Percentiles rank a stretch among this genome's conserved stretches.
phyloP scores from a whole-genome alignment of 495 filamentous ascomycete species.

The Penicillium ochrochloron region DNA sequence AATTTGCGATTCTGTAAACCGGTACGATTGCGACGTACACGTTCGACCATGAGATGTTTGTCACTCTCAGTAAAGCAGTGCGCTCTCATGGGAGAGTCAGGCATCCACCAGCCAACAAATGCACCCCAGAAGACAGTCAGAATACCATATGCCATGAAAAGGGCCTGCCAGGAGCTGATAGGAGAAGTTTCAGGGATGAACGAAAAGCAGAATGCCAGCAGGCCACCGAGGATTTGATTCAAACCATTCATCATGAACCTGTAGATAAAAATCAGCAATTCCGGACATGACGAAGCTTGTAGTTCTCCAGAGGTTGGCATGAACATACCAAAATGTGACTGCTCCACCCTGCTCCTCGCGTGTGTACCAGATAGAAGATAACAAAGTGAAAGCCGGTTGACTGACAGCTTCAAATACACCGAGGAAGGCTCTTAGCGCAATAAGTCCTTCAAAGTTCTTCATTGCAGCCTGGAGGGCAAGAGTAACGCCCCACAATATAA shows the following conservation, averaged over 20 bases:
- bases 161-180: slow-evolving; percentile 57
- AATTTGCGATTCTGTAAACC: slow-evolving; percentile 57
- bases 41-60: slow-evolving; percentile 50
- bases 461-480: slow-evolving; percentile 61
- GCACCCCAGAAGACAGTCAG: slow-evolving; percentile 53
- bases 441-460: slow-evolving; percentile 57
- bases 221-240: slow-evolving; percentile 57
- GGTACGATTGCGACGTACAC: slow-evolving; percentile 52
- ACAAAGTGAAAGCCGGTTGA: slow-evolving; percentile 58
- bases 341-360: slow-evolving; percentile 65
- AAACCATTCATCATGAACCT: slow-evolving; percentile 68
- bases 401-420: slow-evolving; percentile 70
- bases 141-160: slow-evolving; percentile 60
- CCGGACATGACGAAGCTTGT: too few relatives aligned
- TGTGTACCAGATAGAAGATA: slow-evolving; percentile 71
- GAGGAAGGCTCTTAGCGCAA: slow-evolving; percentile 61
- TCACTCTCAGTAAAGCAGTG: slow-evolving; percentile 50
- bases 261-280: not conserved
- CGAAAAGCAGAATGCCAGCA: slow-evolving; percentile 61
- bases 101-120: slow-evolving; percentile 47
- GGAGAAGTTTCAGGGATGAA: slow-evolving; percentile 43
- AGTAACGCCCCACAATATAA: slow-evolving; percentile 60
- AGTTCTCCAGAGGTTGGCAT: not conserved
- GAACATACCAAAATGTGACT: slow-evolving; percentile 65
- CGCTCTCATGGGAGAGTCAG: slow-evolving; percentile 52